Percentiles rank a stretch among this genome's conserved stretches.
Evolutionary conservation across 2,329 filamentous ascomycete species (phyloP).

Genomic region (Diplodia scrobiculata): DNA sequence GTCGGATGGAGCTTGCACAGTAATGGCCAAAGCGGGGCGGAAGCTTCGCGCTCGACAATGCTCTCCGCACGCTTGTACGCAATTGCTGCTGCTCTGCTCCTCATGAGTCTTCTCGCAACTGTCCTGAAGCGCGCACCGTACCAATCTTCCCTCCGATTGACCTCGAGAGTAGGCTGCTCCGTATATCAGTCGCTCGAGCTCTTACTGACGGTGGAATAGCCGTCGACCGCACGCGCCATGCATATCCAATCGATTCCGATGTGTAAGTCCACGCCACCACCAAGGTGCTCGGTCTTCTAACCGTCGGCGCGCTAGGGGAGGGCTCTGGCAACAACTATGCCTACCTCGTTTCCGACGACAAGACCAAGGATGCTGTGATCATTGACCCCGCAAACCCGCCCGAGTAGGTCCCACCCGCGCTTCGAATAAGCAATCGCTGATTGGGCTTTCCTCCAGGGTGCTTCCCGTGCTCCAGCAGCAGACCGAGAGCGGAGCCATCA

Average conservation of each 20-base stretch:
- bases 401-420: conserved; percentile 59
- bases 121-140: conserved; percentile 13
- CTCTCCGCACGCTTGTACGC: conserved; percentile 13
- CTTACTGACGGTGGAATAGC: conserved; percentile 10
- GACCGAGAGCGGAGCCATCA: conserved; percentile 70
- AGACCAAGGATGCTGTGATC: conserved; percentile 59
- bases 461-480: conserved; percentile 70
- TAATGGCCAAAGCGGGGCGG: background rate
- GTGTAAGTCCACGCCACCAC: conserved; percentile 61
- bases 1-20: background rate
- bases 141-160: conserved; percentile 3
- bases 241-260: conserved; percentile 87
- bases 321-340: conserved; percentile 81
- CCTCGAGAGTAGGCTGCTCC: background rate
- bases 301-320: conserved; percentile 59
- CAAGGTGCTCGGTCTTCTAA: conserved; percentile 21
- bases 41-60: conserved; percentile 10
- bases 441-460: conserved; percentile 51
- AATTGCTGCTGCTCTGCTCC: conserved; percentile 19
- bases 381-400: conserved; percentile 78
- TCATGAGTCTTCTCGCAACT: conserved; percentile 28
- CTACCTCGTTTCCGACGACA: conserved; percentile 61
- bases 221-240: conserved; percentile 59
- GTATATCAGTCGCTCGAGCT: background rate
- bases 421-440: background rate